phyloP scores from a whole-genome alignment of 352 stramenopile species.

The Phytophthora macrochlamydospora region DNA sequence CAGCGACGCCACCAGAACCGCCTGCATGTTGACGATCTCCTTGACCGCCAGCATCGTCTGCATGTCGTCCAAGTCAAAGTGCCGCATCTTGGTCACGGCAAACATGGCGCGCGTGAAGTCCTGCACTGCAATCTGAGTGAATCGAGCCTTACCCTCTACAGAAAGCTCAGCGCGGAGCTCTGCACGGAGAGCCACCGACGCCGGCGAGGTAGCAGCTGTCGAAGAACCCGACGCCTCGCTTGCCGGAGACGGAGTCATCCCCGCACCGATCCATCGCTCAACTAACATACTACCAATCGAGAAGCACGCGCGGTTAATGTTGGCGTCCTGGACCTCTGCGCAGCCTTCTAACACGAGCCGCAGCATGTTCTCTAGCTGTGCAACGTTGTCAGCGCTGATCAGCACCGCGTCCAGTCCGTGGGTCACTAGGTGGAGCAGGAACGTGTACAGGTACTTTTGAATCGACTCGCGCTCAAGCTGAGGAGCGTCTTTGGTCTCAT shows the following conservation, averaged over 20 bases:
- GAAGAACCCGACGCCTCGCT: conserved; percentile 23
- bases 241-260: conserved; percentile 25
- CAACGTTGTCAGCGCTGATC: conserved; percentile 67
- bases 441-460: conserved; percentile 86
- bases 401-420: conserved; percentile 76
- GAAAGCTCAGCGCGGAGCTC: conserved; percentile 31
- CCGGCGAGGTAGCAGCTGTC: conserved; percentile 21
- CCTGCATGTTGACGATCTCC: conserved; percentile 78
- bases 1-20: conserved; percentile 57
- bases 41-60: conserved; percentile 71
- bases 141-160: conserved; percentile 43
- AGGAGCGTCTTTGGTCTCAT: conserved; percentile 70
- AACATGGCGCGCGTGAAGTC: conserved; percentile 82
- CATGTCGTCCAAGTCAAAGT: conserved; percentile 80
- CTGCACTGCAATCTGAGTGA: conserved; percentile 69
- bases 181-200: conserved; percentile 31
- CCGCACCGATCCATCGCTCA: conserved; percentile 59
- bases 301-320: conserved; percentile 79
- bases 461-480: conserved; percentile 80
- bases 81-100: conserved; percentile 54
- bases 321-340: conserved; percentile 63
- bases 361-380: conserved; percentile 70
- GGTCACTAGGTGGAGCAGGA: conserved; percentile 73
- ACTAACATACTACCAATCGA: conserved; percentile 77
- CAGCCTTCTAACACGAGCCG: conserved; percentile 74